Evolutionary conservation across 805 yeast species (phyloP), one percentile per base, ranked within the genome.

Genomic region (Kluyveromyces dobzhanskii): DNA sequence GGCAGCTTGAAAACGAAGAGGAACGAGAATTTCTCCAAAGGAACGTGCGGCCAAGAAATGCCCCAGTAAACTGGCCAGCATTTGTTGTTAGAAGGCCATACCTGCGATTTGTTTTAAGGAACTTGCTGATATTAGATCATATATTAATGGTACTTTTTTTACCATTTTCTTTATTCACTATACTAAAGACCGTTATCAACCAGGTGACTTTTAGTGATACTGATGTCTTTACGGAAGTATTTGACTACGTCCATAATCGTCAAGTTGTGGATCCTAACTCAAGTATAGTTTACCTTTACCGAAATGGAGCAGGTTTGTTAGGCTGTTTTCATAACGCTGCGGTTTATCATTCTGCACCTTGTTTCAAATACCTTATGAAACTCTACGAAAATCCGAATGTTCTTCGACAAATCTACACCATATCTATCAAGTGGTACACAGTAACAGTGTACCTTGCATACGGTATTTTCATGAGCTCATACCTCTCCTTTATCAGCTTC

Each of bases 281-380:
- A 17, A 39, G 36, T 17, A 37, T 49, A 10, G 17, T 47, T 17
- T n/a, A 47, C 12, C 37, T 44, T 25, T 32, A 43, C 30, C 29
- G 42, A 27, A 36, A 36, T 30, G 48, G 49, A n/a, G 19, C 46
- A 27, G 53, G 56, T 8, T 40, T 58, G 27, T 29, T 59, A 35
- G 55, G 55, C 26, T 58, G 54, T 42, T 59, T 57, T 31, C 63
- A 59, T 43, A 59, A 58, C 36, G 48, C 57, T 4, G 38, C 58
- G 4, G 49, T 56, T 3, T 57, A 44, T 43, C 51, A 56, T 32
- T 41, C 56, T 6, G 43, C 49, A n/a, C 55, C 57, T 4, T 12
- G 46, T 12, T 40, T 50, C 11, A 39, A 37, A 25, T 41, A 35
- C 37, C 25, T 38, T 12, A 41, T 40, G 23, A 34, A 37, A 19